Conservation (phyloP, 768 basidiomycete species). For the Obba rivulosa region DNA sequence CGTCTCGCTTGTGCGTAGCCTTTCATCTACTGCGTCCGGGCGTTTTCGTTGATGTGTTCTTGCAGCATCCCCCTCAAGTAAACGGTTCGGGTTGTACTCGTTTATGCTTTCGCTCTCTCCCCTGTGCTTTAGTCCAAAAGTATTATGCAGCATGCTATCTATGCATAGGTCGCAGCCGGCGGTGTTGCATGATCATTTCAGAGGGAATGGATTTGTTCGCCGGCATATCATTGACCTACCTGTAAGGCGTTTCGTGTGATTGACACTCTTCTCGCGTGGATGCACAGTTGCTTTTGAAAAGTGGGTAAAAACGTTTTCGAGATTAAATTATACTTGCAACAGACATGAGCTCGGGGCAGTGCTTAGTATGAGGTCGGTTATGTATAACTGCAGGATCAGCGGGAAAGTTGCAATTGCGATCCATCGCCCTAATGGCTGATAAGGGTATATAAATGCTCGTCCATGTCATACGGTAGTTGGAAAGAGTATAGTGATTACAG, state of each 20-base stretch:
- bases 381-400: no score
- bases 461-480: slow-evolving; percentile 17
- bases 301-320: no score
- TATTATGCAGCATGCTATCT: slow-evolving; percentile 33
- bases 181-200: no score
- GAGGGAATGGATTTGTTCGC: no score
- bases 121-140: slow-evolving; percentile 30
- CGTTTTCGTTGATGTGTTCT: slow-evolving; percentile 11
- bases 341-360: no score
- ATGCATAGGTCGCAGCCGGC: slow-evolving; percentile 4
- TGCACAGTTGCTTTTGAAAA: no score
- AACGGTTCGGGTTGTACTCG: slow-evolving; percentile 28
- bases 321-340: no score
- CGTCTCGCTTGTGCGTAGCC: slow-evolving; percentile 66
- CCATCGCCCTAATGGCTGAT: slow-evolving; percentile 14
- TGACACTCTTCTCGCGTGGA: no score
- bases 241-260: no score
- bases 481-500: slow-evolving; percentile 19
- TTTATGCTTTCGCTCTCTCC: slow-evolving; percentile 20
- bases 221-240: no score
- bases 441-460: slow-evolving; percentile 18
- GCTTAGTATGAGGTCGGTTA: no score
- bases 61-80: slow-evolving; percentile 94
- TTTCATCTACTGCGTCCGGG: background rate
- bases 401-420: slow-evolving; percentile 5